phyloP scores from a whole-genome alignment of 2,329 filamentous ascomycete species.

The Colletotrichum echinochloae region DNA sequence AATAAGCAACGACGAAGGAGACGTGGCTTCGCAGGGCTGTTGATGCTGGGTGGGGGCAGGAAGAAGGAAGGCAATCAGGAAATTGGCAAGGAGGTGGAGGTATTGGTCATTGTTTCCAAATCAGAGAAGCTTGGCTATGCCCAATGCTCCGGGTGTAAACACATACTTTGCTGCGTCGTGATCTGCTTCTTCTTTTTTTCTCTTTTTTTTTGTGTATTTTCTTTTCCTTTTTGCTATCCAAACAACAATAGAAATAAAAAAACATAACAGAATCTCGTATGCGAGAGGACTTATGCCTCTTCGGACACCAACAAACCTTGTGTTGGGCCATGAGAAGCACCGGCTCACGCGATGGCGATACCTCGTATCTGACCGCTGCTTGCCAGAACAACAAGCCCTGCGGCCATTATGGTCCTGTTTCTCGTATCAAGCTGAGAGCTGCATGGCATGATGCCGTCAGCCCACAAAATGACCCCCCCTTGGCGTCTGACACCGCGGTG shows the following conservation, averaged over 20 bases:
- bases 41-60: neutral
- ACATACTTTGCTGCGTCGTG: neutral
- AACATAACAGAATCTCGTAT: too few relatives aligned
- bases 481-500: constrained; percentile 1
- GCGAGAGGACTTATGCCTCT: too few relatives aligned
- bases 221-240: too few relatives aligned
- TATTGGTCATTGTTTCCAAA: neutral
- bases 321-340: neutral
- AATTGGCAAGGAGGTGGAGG: neutral
- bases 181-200: too few relatives aligned
- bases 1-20: constrained; percentile 32
- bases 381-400: neutral
- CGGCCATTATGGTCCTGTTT: neutral
- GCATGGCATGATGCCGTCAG: constrained; percentile 3
- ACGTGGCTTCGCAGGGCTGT: constrained; percentile 11
- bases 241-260: too few relatives aligned
- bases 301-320: neutral
- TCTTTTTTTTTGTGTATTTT: too few relatives aligned
- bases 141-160: neutral
- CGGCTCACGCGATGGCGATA: neutral
- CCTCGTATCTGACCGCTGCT: neutral
- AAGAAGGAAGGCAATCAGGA: neutral
- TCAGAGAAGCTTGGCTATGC: neutral
- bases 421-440: neutral
- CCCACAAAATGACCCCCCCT: neutral